A percentile compares a stretch with the other conserved stretches of the same genome.
These are phyloP conservation scores for Fusarium sp. DNA, from an alignment of 2,329 filamentous ascomycete genomes.

Conservation along the genomic window DNA sequence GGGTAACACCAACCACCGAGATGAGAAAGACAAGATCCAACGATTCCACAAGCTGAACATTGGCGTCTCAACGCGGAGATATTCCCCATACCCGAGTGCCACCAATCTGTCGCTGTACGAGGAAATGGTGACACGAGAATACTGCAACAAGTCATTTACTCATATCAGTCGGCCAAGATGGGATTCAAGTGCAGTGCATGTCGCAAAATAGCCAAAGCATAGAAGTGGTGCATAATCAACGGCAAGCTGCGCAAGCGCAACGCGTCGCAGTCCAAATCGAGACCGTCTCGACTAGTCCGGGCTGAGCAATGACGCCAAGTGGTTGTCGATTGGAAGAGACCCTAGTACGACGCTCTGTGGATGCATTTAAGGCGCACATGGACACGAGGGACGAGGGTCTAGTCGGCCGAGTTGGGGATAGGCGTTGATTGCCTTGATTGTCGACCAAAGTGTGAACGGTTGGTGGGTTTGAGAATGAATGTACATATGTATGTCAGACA, in stretches of 20 bases:
- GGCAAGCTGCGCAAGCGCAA: constrained; percentile 45
- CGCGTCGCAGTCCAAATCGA: constrained; percentile 39
- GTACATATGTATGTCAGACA: constrained; percentile 36
- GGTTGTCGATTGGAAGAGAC: constrained; percentile 23
- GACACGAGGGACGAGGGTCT: constrained; percentile 37
- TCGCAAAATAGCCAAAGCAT: constrained; percentile 3
- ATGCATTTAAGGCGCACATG: constrained; percentile 43
- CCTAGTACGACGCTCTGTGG: constrained; percentile 36
- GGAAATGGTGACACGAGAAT: constrained; percentile 25
- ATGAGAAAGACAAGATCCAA: constrained; percentile 22
- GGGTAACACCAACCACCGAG: constrained; percentile 29
- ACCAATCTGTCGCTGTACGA: constrained; percentile 35
- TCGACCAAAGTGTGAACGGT: constrained; percentile 41
- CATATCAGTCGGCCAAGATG: constrained; percentile 23
- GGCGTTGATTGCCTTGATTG: constrained; percentile 46
- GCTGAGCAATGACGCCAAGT: constrained; percentile 37
- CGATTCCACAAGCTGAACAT: constrained; percentile 11
- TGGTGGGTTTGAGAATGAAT: constrained; percentile 37
- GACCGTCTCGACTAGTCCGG: constrained; percentile 26
- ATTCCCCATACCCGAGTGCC: constrained; percentile 21
- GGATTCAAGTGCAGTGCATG: constrained; percentile 33
- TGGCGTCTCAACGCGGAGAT: constrained; percentile 40
- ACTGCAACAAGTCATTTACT: constrained; percentile 19
- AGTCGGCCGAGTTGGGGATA: constrained; percentile 43
- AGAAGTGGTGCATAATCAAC: constrained; percentile 24